These are phyloP conservation scores for Acacia pycnantha DNA, from an alignment of 331 rosid genomes.

Conservation along the genomic window DNA sequence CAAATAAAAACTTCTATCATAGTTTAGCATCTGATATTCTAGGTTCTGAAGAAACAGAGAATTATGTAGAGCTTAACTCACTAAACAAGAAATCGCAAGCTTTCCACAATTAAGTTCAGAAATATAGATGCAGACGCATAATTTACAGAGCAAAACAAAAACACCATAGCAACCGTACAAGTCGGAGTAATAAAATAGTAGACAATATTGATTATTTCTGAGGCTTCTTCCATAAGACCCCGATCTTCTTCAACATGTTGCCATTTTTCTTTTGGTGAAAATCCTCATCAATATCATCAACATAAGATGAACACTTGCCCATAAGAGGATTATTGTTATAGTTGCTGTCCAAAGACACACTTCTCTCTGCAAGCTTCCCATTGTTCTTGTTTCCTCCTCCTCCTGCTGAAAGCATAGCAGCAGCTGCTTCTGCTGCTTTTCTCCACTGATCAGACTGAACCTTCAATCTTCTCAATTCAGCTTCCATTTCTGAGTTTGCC, in stretches of 20 bases:
- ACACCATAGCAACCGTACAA: not conserved
- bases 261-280: slow-evolving; percentile 89
- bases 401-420: slow-evolving; percentile 81
- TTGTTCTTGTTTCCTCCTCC: slow-evolving; percentile 37
- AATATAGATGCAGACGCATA: slow-evolving; percentile 11
- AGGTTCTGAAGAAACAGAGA: not conserved
- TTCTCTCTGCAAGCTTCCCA: slow-evolving; percentile 76
- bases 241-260: slow-evolving; percentile 93
- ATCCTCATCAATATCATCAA: slow-evolving; percentile 75
- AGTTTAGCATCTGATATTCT: not conserved
- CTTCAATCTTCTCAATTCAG: slow-evolving; percentile 71
- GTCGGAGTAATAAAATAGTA: not conserved
- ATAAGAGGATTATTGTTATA: slow-evolving; percentile 33
- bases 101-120: slow-evolving; percentile 22
- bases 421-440: slow-evolving; percentile 99
- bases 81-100: slow-evolving; percentile 18
- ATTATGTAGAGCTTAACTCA: not conserved
- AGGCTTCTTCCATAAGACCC: slow-evolving; percentile 96
- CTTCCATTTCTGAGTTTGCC: slow-evolving; percentile 63
- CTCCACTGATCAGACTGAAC: slow-evolving; percentile 97
- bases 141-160: slow-evolving; percentile 37
- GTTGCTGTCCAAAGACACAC: slow-evolving; percentile 70
- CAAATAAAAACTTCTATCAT: not conserved
- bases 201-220: slow-evolving; percentile 50
- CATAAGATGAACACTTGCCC: slow-evolving; percentile 58